Evolutionary conservation across 805 yeast species (phyloP), one percentile per base, ranked within the genome.

Genomic region (Candida maris): DNA sequence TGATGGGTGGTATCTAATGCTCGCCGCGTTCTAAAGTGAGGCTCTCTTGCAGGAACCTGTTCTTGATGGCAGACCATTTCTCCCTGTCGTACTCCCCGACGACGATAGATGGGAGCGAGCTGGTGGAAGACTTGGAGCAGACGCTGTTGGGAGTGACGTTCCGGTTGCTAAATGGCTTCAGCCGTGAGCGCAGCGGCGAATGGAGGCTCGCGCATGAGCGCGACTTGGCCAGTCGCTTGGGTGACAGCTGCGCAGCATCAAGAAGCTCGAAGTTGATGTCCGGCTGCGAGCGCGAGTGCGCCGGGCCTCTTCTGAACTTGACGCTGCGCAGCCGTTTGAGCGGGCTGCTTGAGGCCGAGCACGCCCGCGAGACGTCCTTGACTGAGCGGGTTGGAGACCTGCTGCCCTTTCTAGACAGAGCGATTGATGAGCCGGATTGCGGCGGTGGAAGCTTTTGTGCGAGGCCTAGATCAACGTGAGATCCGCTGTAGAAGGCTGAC

Each of bases 41-140:
- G n/a, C n/a, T n/a, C n/a, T 21, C 51, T 8, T 32, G 27, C 3
- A 38, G 18, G 15, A 45, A 34, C 31, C 47, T 39, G 24, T 54
- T 48, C 33, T 70, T 68, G 42, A 78, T 62, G 0, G 76, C 72
- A 38, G 71, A 62, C 84, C 84, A 78, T 52, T 79, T 79, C 52
- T 79, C 85, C 48, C 72, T 62, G 48, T 79, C 85, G 50, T 79
- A 79, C 49, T 76, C 77, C 0, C 85, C 84, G 37, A 78, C 69
- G 3, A 75, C 78, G 9, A 70, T 76, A 27, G 78, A 67, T 1
- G 85, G 84, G 25, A 64, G 68, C 42, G 49, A 71, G 58, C 58
- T 75, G 51, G 45, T 37, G 15, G 56, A 45, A 6, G 34, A 18
- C 6, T 32, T 37, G 4, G 57, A 49, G 32, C 42, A 44, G 32